Percentiles rank a stretch among this genome's conserved stretches.
These are phyloP conservation scores for Sporodiniella umbellata DNA, from an alignment of 371 early-diverging fungal species.

Conservation along the genomic window DNA sequence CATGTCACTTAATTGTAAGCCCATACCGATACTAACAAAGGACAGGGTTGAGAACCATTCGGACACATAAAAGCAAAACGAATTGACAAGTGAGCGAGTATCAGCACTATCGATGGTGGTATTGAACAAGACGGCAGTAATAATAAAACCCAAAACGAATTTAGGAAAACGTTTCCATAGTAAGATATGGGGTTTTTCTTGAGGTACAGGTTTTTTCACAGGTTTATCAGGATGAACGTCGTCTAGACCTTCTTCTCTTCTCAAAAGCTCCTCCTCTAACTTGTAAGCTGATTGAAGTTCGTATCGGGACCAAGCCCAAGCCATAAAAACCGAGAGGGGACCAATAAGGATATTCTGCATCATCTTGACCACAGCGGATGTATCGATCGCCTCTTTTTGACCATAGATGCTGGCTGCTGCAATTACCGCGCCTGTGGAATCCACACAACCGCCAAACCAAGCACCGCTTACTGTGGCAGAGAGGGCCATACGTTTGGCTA, in stretches of 20 bases:
- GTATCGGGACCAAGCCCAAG: constrained; percentile 55
- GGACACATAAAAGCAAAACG: constrained; percentile 56
- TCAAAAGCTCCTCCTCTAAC: constrained; percentile 23
- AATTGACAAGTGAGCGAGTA: constrained; percentile 35
- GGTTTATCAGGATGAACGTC: constrained; percentile 15
- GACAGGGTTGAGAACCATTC: constrained; percentile 65
- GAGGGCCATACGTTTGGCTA: constrained; percentile 45
- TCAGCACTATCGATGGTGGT: constrained; percentile 43
- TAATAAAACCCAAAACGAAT: constrained; percentile 59
- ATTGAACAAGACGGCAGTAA: constrained; percentile 58
- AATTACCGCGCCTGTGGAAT: constrained; percentile 67
- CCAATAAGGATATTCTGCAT: constrained; percentile 64
- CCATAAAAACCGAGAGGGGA: constrained; percentile 55
- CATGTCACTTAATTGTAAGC: constrained; percentile 52
- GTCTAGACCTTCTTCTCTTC: constrained; percentile 6
- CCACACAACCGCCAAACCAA: constrained; percentile 67
- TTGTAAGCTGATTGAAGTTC: constrained; percentile 37
- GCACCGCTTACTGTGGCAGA: constrained; percentile 53
- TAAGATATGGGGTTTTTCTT: constrained; percentile 30
- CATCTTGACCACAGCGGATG: constrained; percentile 64
- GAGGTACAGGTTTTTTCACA: constrained; percentile 7
- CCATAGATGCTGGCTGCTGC: constrained; percentile 64
- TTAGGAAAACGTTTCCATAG: constrained; percentile 63
- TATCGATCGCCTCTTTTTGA: constrained; percentile 51
- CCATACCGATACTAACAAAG: constrained; percentile 61